Percentiles rank a stretch among this genome's conserved stretches.
These are phyloP conservation scores for Cotoneaster glaucophyllus DNA, from an alignment of 306 rosid genomes.

Conservation along the genomic window DNA sequence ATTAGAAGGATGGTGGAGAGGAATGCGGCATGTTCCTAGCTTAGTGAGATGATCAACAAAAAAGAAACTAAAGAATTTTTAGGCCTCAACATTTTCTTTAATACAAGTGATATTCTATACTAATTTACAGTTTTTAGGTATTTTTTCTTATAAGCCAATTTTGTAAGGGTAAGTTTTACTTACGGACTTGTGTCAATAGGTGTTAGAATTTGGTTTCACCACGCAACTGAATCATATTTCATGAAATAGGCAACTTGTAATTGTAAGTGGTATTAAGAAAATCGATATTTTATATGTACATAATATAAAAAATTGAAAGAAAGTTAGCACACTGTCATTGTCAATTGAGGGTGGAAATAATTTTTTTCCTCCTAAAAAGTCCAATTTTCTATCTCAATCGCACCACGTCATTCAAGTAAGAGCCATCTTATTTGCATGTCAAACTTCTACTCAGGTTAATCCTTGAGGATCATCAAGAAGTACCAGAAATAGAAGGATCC, in stretches of 20 bases:
- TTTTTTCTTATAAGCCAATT: neutral
- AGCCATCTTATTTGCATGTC: neutral
- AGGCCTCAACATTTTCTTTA: too few species aligned
- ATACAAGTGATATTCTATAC: too few species aligned
- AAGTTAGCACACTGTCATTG: neutral
- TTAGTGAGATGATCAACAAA: neutral
- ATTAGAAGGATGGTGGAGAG: conserved; percentile 4
- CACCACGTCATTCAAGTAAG: too few species aligned
- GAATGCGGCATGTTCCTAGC: conserved; percentile 1
- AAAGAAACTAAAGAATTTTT: neutral
- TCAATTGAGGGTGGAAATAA: too few species aligned
- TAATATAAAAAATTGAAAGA: too few species aligned
- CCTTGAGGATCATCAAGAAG: neutral
- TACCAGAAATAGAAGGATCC: neutral
- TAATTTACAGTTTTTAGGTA: too few species aligned
- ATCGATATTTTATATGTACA: too few species aligned
- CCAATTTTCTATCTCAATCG: too few species aligned
- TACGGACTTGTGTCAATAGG: neutral
- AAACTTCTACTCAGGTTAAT: neutral
- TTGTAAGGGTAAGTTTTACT: neutral
- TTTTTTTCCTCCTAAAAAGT: too few species aligned
- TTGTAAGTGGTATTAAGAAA: neutral
- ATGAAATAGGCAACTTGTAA: neutral
- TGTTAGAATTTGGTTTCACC: neutral
- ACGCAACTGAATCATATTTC: neutral